Evolutionary conservation across 441 rosid species (phyloP), one percentile per base, ranked within the genome.

Genomic region (Gossypium aridum): DNA sequence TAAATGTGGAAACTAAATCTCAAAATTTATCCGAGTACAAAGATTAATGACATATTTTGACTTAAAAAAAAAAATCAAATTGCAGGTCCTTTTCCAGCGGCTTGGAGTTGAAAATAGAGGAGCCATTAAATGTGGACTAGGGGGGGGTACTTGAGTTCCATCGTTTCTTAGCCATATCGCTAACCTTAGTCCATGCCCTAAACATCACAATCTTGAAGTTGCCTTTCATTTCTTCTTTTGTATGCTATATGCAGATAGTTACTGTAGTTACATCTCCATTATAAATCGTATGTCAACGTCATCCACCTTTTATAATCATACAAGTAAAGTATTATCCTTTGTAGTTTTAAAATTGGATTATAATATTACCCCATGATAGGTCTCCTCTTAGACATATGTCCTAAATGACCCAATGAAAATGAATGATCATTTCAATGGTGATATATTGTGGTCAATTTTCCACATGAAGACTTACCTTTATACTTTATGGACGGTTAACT

Each of bases 111-210:
- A 73, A 28, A 17, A 71, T 74, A 69, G 73, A 20, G 71, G 60
- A 22, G 59, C 75, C 88, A 80, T 70, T 85, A 85, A 83, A 85
- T 83, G 81, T 83, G 26, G 88, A 81, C 88, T 20, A 12, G 1
- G 25, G 4, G 3, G 49, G 19, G n/a, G 20, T 20, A 64, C 39
- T 12, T 56, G 8, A 28, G 54, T 70, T 72, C 53, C 47, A 57
- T 20, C 37, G 5, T 22, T 7, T 59, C 56, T 70, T 71, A 2
- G 53, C 76, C 78, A 43, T 45, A 23, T 67, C 26, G 23, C 14
- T 71, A 57, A 9, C 56, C 74, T 61, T 64, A 65, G 31, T 8
- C 62, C 26, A 7, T 10, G 74, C 0, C 55, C n/a, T 0, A 56
- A 7, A 53, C 75, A 54, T 73, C 73, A 23, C 62, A 64, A 76